These are phyloP conservation scores for Polytrichum formosum DNA, from an alignment of 225 moss, liverwort and hornwort species.

Conservation along the genomic window DNA sequence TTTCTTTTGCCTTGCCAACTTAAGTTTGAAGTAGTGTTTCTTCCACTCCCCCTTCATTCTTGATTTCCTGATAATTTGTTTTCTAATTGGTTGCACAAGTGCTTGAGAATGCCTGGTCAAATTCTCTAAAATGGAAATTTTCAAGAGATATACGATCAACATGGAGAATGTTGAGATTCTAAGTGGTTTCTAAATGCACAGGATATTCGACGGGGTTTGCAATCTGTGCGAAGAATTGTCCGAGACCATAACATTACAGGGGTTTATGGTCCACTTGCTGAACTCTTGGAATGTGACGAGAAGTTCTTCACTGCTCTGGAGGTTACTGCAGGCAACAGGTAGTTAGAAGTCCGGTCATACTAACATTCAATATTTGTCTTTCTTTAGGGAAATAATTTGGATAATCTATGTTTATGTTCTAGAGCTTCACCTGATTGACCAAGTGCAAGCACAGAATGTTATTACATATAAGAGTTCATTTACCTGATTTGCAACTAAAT, in stretches of 20 bases:
- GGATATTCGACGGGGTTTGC: slow-evolving; percentile 82
- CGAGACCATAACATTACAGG: slow-evolving; percentile 75
- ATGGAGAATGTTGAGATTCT: too few species aligned
- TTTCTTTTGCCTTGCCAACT: too few species aligned
- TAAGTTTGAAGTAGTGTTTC: not conserved
- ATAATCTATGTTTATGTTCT: too few species aligned
- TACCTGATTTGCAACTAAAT: too few species aligned
- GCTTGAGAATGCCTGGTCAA: too few species aligned
- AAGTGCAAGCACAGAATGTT: not conserved
- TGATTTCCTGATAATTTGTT: not conserved
- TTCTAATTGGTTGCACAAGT: not conserved
- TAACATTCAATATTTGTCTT: too few species aligned
- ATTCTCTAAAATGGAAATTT: too few species aligned
- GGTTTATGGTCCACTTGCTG: slow-evolving; percentile 87
- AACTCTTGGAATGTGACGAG: slow-evolving; percentile 90
- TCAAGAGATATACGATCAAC: too few species aligned
- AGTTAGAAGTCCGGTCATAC: not conserved
- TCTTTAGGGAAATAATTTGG: too few species aligned
- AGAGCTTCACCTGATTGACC: not conserved
- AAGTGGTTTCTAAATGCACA: slow-evolving; percentile 17
- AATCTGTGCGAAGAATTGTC: slow-evolving; percentile 61
- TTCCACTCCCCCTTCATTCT: not conserved
- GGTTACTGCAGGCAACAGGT: slow-evolving; percentile 88
- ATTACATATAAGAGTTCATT: too few species aligned
- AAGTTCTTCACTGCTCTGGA: slow-evolving; percentile 94